A percentile compares a stretch with the other conserved stretches of the same genome.
Evolutionary conservation across 2,329 filamentous ascomycete genomes (phyloP).

Genomic region (Microsporum ferrugineum): DNA sequence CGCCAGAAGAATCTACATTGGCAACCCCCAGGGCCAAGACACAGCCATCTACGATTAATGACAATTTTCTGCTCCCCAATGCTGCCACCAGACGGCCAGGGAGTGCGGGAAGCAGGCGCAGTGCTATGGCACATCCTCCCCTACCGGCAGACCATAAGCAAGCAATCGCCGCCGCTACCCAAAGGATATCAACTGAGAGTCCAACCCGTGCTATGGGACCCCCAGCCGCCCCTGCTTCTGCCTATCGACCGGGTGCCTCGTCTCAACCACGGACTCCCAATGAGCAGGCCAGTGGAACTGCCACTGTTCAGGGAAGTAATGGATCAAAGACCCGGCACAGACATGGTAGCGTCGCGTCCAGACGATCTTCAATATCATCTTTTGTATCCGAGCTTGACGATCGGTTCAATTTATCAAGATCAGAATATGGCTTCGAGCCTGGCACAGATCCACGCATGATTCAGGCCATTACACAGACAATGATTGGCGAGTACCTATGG

Average conservation of each 20-base stretch:
- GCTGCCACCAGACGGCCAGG: conserved; percentile 47
- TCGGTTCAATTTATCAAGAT: conserved; percentile 65
- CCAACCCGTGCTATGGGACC: conserved; percentile 58
- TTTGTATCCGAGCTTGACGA: conserved; percentile 90
- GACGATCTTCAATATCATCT: conserved; percentile 81
- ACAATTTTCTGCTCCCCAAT: conserved; percentile 22
- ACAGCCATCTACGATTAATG: conserved; percentile 20
- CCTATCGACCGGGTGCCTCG: conserved; percentile 42
- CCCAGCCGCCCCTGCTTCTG: conserved; percentile 70
- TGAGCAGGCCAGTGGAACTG: conserved; percentile 35
- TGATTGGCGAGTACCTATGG: conserved; percentile 98
- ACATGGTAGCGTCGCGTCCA: conserved; percentile 39
- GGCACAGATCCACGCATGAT: conserved; percentile 95
- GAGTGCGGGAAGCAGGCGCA: conserved; percentile 58
- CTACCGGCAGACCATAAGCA: conserved; percentile 73
- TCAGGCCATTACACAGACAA: conserved; percentile 95
- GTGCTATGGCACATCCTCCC: conserved; percentile 49
- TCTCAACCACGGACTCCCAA: conserved; percentile 52
- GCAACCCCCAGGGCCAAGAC: conserved; percentile 28
- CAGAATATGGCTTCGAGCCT: conserved; percentile 50
- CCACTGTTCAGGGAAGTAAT: conserved; percentile 25
- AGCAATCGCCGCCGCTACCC: conserved; percentile 65
- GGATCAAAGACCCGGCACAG: conserved; percentile 40
- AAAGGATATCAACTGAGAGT: conserved; percentile 43
- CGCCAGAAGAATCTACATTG: conserved; percentile 22